Conservation (phyloP, 75 land plant species). For the Gnetum montanum region DNA sequence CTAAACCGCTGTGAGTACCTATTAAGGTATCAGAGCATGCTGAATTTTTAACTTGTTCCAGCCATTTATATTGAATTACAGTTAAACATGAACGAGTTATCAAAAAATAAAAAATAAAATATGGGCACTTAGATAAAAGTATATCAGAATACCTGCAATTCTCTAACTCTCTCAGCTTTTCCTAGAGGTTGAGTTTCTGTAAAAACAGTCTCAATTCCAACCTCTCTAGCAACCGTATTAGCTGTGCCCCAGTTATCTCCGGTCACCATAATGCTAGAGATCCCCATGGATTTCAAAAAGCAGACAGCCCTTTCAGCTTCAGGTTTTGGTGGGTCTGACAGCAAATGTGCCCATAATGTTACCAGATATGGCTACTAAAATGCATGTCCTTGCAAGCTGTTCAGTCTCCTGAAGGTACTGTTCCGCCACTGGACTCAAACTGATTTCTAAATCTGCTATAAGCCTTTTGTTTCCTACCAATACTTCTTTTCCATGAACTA, state of each 20-base stretch:
- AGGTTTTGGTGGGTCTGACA: constrained; percentile 81
- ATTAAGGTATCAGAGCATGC: neutral
- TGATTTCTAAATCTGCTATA: constrained; percentile 28
- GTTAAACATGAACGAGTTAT: neutral
- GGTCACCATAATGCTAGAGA: constrained; percentile 65
- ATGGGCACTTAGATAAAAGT: neutral
- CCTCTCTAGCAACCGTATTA: constrained; percentile 58
- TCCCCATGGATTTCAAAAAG: constrained; percentile 51
- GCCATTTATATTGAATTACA: neutral
- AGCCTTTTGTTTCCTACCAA: constrained; percentile 70
- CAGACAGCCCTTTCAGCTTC: constrained; percentile 58
- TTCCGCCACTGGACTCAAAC: constrained; percentile 31
- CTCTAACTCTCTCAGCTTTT: constrained; percentile 64
- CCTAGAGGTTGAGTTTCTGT: constrained; percentile 74
- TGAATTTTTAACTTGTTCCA: neutral
- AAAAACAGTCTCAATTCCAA: constrained; percentile 57
- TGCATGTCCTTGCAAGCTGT: constrained; percentile 44
- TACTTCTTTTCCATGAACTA: constrained; percentile 20
- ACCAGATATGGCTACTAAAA: constrained; percentile 53
- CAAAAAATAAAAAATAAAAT: neutral
- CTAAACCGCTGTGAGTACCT: neutral
- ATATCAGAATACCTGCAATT: constrained; percentile 54
- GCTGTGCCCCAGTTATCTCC: constrained; percentile 89
- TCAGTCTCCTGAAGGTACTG: constrained; percentile 35
- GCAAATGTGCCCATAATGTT: constrained; percentile 45